These are phyloP conservation scores for Chlamydomonas asymmetrica DNA, from an alignment of 139 green algal species.

Conservation along the genomic window DNA sequence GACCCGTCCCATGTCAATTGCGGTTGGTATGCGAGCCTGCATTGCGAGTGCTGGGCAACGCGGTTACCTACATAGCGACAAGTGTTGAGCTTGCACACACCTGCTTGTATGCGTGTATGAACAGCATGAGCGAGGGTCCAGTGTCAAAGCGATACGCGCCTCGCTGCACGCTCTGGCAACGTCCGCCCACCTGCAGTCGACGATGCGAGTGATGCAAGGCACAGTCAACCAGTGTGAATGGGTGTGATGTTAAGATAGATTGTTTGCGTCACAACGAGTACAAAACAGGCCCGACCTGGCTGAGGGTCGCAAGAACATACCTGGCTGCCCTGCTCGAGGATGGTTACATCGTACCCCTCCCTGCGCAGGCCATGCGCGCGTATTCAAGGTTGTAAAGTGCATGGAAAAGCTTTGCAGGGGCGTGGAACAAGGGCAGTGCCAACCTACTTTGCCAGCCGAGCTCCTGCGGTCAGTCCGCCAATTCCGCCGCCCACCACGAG, in stretches of 20 bases:
- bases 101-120: slow-evolving; percentile 70
- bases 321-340: too few species aligned
- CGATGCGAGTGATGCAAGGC: not conserved
- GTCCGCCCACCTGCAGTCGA: slow-evolving; percentile 43
- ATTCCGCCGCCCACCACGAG: slow-evolving; percentile 71
- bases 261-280: not conserved
- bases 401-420: not conserved
- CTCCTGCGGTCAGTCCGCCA: slow-evolving; percentile 60
- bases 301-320: not conserved
- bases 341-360: not conserved
- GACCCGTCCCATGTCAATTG: too few species aligned
- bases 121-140: slow-evolving; percentile 77
- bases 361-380: too few species aligned
- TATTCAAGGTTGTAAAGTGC: not conserved
- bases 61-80: too few species aligned
- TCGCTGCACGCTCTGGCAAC: slow-evolving; percentile 42
- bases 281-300: not conserved
- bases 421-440: not conserved
- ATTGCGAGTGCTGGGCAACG: too few species aligned
- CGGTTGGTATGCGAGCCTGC: too few species aligned
- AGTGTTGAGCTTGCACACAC: too few species aligned
- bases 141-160: slow-evolving; percentile 75
- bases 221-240: not conserved
- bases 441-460: slow-evolving; percentile 42
- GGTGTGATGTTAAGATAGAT: not conserved